phyloP scores from a whole-genome alignment of 805 yeast species.

The Candida ficus region DNA sequence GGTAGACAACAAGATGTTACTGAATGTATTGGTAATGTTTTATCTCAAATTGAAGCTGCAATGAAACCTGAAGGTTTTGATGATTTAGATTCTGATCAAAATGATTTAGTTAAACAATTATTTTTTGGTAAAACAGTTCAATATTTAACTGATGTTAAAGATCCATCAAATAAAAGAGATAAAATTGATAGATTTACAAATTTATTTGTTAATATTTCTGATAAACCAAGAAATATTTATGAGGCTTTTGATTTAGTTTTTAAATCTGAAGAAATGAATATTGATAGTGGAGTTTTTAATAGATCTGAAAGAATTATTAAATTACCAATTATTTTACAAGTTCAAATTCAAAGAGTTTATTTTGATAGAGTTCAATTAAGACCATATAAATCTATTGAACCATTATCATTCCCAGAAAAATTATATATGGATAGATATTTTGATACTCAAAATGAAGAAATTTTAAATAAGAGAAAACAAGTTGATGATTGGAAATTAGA shows the following conservation, averaged over 20 bases:
- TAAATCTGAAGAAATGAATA: conserved; percentile 57
- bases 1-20: conserved; percentile 98
- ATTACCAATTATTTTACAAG: conserved; percentile 78
- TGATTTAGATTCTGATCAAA: conserved; percentile 68
- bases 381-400: conserved; percentile 79
- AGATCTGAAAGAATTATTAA: conserved; percentile 66
- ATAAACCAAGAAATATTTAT: conserved; percentile 82
- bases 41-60: conserved; percentile 87
- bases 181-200: conserved; percentile 75
- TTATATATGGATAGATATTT: conserved; percentile 85
- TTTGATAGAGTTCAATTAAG: conserved; percentile 69
- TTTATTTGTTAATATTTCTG: conserved; percentile 79
- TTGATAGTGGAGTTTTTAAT: conserved; percentile 67
- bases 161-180: conserved; percentile 34
- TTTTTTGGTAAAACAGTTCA: conserved; percentile 88
- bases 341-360: conserved; percentile 92
- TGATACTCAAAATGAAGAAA: conserved; percentile 54
- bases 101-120: conserved; percentile 70
- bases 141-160: conserved; percentile 49
- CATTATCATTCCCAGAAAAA: conserved; percentile 71
- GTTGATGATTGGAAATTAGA: conserved; percentile 56
- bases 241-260: conserved; percentile 87
- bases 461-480: conserved; percentile 50
- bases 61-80: conserved; percentile 62
- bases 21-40: conserved; percentile 92